phyloP scores from a whole-genome alignment of 208 protist genomes.

The Trypanosoma caninum region DNA sequence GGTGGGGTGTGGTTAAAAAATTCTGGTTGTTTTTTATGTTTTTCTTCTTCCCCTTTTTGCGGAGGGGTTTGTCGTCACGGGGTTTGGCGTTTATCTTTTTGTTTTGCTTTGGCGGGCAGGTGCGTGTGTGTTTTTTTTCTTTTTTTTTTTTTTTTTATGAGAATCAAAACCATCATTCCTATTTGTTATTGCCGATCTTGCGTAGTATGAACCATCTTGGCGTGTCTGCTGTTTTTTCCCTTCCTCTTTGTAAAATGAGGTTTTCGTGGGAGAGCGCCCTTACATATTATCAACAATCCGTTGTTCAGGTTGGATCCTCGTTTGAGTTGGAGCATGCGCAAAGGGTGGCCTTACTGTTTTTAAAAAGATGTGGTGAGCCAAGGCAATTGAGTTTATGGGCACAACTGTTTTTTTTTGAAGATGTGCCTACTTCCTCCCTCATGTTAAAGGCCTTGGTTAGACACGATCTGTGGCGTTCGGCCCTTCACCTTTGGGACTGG shows the following conservation, averaged over 20 bases:
- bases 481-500: conserved; percentile 37
- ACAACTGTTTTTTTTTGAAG: conserved; percentile 52
- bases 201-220: conserved; percentile 20
- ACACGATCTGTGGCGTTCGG: conserved; percentile 52
- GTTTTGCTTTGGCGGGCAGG: no score
- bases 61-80: no score
- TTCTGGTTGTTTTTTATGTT: no score
- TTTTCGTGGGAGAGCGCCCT: conserved; percentile 48
- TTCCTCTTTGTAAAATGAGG: background rate
- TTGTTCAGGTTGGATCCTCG: conserved; percentile 56
- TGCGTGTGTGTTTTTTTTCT: background rate
- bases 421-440: conserved; percentile 44
- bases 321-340: conserved; percentile 63
- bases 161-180: conserved; percentile 7
- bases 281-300: conserved; percentile 43
- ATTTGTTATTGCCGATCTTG: background rate
- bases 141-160: conserved; percentile 8
- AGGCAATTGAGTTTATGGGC: conserved; percentile 48
- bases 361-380: conserved; percentile 29
- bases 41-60: no score
- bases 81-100: no score
- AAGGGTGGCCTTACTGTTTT: conserved; percentile 49
- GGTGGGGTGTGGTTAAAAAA: no score
- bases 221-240: conserved; percentile 8
- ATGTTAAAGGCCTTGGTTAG: conserved; percentile 63